Base-by-base conservation (phyloP, 768 basidiomycete species). In the Mycena vitilis region DNA sequence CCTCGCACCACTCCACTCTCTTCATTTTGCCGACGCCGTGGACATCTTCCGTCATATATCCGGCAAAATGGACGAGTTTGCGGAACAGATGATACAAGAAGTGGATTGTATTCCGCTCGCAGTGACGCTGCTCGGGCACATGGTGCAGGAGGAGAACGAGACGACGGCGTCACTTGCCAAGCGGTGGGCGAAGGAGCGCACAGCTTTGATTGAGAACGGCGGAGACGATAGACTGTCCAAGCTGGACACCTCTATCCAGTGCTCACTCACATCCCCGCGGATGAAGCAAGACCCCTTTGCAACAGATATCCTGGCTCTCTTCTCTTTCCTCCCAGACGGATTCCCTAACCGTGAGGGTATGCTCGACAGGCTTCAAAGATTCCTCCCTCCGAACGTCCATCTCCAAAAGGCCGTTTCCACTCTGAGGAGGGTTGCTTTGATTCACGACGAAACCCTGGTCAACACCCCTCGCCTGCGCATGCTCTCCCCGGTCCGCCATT, bases 321-420 rank as follows among this genome's bases (percentile, higher is more conserved):
- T 75, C 30, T 71, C 74, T 1, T 42, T 75, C 37, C 71, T 75
- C n/a, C 74, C 74, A 23, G 72, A 73, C 49, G 74, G 71, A 13
- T 68, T 71, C 58, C 70, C 70, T 1, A 61, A 71, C 47, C 66
- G 63, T 16, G 59, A 56, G 38, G 70, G 70, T 2, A 65, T 68
- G 70, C 63, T 68, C 23, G 66, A 71, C n/a, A 37, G 63, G 47
- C 60, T 71, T 22, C 70, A 71, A 36, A 38, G 34, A 23, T 65
- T 52, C 40, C 66, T 71, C 18, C 70, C 70, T 6, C 54, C 59
- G 4, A 23, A 65, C 0, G 55, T 71, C 11, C 68, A 71, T 37
- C 53, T 68, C 6, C 66, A 59, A 25, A 71, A 61, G 34, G 70
- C 70, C 20, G 54, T 71, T 20, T 71, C 70, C 51, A 71, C 70